phyloP scores from a whole-genome alignment of 768 basidiomycete species.

The Psilocybe azurescens region DNA sequence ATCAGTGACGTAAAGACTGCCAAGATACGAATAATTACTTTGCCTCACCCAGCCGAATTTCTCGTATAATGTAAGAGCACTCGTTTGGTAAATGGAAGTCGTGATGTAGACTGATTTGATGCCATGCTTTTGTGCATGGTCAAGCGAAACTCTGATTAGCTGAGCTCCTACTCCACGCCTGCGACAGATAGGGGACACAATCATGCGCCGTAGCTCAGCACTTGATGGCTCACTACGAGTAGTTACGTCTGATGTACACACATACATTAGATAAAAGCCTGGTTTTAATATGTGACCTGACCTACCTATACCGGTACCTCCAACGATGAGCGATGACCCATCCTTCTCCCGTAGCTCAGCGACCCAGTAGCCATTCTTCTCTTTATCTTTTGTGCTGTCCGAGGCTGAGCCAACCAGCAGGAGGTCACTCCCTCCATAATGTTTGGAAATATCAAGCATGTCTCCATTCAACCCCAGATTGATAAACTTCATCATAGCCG shows the following conservation, averaged over 20 bases:
- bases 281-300: not conserved
- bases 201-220: conserved; percentile 28
- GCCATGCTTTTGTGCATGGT: conserved; percentile 18
- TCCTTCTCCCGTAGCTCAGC: conserved; percentile 12
- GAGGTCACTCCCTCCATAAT: conserved; percentile 14
- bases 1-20: not conserved
- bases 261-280: too few relatives aligned
- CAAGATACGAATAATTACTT: not conserved
- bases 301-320: conserved; percentile 21
- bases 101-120: conserved; percentile 6
- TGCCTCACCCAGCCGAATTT: conserved; percentile 15
- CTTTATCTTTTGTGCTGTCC: not conserved
- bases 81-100: conserved; percentile 4
- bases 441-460: conserved; percentile 20
- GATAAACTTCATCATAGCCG: not conserved
- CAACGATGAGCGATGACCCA: conserved; percentile 14
- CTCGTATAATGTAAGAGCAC: conserved; percentile 15
- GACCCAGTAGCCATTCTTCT: conserved; percentile 24
- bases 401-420: not conserved
- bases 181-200: conserved; percentile 25
- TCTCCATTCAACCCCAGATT: conserved; percentile 17
- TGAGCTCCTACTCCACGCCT: conserved; percentile 22
- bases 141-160: conserved; percentile 14
- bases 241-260: conserved; percentile 9
- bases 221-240: conserved; percentile 11